Percentiles rank a stretch among this genome's conserved stretches.
Conservation (phyloP, 2,329 filamentous ascomycete species). For the Lecanicillium sp. region DNA sequence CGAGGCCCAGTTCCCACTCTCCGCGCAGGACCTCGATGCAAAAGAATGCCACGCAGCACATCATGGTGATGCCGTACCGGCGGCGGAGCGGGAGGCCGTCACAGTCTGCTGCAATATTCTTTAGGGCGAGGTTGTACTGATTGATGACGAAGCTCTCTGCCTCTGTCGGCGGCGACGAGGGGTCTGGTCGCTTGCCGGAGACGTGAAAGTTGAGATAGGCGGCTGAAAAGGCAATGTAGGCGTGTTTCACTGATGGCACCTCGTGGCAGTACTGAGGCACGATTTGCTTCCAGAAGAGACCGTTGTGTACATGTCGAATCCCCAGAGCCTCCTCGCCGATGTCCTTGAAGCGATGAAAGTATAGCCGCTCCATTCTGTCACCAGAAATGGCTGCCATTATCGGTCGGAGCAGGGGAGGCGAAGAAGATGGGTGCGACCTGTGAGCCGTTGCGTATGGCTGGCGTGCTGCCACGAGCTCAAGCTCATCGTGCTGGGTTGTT, state of each 20-base stretch:
- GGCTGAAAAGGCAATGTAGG: constrained; percentile 25
- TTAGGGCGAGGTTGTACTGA: constrained; percentile 30
- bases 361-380: constrained; percentile 23
- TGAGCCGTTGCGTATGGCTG: too few species aligned
- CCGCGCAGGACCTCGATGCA: constrained; percentile 21
- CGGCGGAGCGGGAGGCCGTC: constrained; percentile 3
- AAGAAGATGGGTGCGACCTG: too few species aligned
- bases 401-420: constrained; percentile 21
- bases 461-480: neutral
- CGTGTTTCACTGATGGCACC: constrained; percentile 23
- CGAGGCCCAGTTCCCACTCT: constrained; percentile 17
- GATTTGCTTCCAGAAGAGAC: constrained; percentile 21
- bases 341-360: constrained; percentile 26
- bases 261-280: constrained; percentile 21
- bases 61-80: constrained; percentile 17
- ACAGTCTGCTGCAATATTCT: constrained; percentile 16
- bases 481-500: neutral
- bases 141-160: constrained; percentile 29
- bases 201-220: constrained; percentile 19
- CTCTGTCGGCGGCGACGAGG: constrained; percentile 14
- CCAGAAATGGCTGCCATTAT: constrained; percentile 27
- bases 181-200: constrained; percentile 6
- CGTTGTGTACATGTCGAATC: constrained; percentile 19
- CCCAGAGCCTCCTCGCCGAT: constrained; percentile 20
- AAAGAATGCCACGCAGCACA: constrained; percentile 24